Evolutionary conservation across 2,329 filamentous ascomycete species (phyloP).

Genomic region (Cryphonectria naterciae): DNA sequence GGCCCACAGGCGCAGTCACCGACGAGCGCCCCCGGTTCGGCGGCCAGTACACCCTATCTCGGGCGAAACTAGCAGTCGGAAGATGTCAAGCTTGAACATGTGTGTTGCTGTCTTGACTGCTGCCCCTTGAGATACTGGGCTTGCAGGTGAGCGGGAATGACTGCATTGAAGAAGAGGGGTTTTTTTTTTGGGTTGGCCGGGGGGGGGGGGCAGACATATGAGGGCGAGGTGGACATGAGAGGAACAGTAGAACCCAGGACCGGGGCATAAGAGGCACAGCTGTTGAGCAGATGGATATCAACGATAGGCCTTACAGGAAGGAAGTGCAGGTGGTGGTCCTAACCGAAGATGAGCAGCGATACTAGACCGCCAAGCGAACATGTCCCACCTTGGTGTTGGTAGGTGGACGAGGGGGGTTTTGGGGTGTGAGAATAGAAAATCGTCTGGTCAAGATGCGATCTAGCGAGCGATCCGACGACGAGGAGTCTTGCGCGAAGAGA

Average conservation of each 20-base stretch:
- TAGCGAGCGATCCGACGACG: not conserved
- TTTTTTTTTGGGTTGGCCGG: too few relatives aligned
- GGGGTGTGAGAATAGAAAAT: not conserved
- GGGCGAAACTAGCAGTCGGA: slow-evolving; percentile 7
- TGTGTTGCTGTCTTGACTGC: not conserved
- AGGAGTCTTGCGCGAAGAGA: not conserved
- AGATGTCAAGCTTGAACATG: not conserved
- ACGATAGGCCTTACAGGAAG: too few relatives aligned
- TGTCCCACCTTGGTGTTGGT: not conserved
- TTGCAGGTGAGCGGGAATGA: not conserved
- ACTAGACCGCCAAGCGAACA: not conserved
- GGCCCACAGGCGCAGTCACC: slow-evolving; percentile 38
- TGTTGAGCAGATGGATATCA: not conserved
- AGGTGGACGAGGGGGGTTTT: too few relatives aligned
- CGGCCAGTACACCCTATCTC: not conserved
- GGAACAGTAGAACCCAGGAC: not conserved
- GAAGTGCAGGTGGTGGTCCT: not conserved
- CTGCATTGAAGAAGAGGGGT: too few relatives aligned
- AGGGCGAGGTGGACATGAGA: not conserved
- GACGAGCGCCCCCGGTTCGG: not conserved
- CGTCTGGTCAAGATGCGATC: too few relatives aligned
- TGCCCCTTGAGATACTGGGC: too few relatives aligned
- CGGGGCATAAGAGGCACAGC: slow-evolving; percentile 1
- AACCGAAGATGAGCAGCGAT: slow-evolving; percentile 1
- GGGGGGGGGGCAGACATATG: not conserved